Conservation (phyloP, 2,329 filamentous ascomycete species). For the Scedosporium aurantiacum region DNA sequence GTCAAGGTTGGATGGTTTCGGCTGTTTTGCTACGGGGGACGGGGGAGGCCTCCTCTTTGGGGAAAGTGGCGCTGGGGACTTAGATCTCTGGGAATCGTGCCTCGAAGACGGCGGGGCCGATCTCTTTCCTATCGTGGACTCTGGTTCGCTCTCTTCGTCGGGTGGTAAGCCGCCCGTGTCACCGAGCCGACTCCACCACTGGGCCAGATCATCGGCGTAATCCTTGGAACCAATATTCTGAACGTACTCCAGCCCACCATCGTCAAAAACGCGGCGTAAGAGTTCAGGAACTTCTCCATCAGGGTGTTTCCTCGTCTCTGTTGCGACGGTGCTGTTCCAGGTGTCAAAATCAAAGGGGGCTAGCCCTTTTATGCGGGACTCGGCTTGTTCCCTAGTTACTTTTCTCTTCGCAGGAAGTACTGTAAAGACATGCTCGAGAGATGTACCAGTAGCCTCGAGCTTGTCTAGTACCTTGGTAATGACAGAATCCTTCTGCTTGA, state of each 20-base stretch:
- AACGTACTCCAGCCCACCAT: not conserved
- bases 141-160: not conserved
- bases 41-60: not conserved
- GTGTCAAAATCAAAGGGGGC: slow-evolving; percentile 28
- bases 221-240: not conserved
- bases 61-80: not conserved
- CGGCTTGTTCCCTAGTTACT: slow-evolving; percentile 30
- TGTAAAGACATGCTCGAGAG: slow-evolving; percentile 43
- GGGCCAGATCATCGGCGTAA: not conserved
- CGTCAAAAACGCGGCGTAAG: not conserved
- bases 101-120: not conserved
- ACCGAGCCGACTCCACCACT: not conserved
- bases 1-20: not conserved
- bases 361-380: slow-evolving; percentile 39
- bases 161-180: not conserved
- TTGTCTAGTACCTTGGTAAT: slow-evolving; percentile 42
- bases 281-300: not conserved
- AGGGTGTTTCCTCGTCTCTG: not conserved
- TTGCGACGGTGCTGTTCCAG: not conserved
- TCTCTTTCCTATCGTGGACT: slow-evolving; percentile 4
- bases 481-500: slow-evolving; percentile 41
- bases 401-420: slow-evolving; percentile 36
- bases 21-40: not conserved
- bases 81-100: not conserved
- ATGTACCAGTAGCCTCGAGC: slow-evolving; percentile 37